These are phyloP conservation scores for Ceratocystis colombiana DNA, from an alignment of 2,329 filamentous ascomycete species.

Conservation along the genomic window DNA sequence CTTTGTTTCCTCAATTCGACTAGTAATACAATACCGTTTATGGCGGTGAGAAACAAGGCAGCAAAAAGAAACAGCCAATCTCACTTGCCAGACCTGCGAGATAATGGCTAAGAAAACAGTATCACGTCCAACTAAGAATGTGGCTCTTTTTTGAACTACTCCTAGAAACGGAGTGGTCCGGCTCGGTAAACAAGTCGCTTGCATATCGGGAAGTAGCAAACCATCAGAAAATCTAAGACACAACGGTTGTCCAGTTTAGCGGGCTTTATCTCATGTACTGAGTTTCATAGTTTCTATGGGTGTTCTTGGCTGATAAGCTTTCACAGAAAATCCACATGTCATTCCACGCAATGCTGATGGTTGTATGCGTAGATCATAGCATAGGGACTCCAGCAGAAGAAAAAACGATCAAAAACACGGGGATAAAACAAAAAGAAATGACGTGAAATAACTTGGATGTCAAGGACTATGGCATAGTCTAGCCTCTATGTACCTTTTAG, in stretches of 20 bases:
- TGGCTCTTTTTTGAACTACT: background rate
- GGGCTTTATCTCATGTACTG: background rate
- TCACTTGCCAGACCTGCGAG: background rate
- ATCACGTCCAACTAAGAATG: background rate
- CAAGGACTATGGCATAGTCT: background rate
- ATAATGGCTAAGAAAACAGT: background rate
- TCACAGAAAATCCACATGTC: background rate
- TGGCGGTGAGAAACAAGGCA: background rate
- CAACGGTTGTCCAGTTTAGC: background rate
- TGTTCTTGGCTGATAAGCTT: background rate
- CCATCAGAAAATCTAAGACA: background rate
- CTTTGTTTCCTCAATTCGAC: background rate
- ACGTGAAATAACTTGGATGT: background rate
- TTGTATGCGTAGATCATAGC: background rate
- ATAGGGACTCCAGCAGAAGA: background rate
- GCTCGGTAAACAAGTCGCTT: background rate
- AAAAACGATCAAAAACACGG: background rate
- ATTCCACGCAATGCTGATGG: background rate
- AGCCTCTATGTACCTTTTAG: background rate
- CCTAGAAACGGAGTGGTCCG: background rate
- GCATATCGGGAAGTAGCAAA: background rate
- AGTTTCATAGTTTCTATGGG: background rate
- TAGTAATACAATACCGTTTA: background rate
- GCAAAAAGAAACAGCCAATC: background rate
- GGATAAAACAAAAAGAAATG: background rate